Percentiles rank a stretch among this genome's conserved stretches.
Evolutionary conservation across 768 basidiomycete species (phyloP).

Genomic region (Boletellus sp.): DNA sequence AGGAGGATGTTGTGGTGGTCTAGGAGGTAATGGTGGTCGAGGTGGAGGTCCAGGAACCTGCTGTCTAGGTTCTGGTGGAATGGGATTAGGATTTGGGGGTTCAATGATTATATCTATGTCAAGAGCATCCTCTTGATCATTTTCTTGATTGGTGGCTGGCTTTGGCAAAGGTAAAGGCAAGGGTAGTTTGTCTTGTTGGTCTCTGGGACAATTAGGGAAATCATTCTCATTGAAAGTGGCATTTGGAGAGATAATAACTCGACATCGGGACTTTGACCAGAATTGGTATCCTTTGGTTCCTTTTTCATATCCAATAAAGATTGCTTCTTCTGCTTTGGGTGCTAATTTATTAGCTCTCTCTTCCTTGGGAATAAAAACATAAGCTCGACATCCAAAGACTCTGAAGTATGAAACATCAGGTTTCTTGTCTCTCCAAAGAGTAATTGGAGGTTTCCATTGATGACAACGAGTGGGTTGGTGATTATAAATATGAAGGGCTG

Average conservation of each 20-base stretch:
- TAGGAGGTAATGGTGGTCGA: too few species aligned
- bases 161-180: too few species aligned
- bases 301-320: neutral
- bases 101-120: too few species aligned
- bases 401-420: neutral
- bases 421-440: neutral
- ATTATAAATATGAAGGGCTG: neutral
- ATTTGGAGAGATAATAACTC: neutral
- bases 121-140: too few species aligned
- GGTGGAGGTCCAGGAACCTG: too few species aligned
- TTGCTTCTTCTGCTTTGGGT: neutral
- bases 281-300: neutral
- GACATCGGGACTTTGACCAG: neutral
- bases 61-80: too few species aligned
- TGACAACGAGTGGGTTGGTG: neutral
- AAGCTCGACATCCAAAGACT: neutral
- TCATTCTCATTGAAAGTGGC: neutral
- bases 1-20: too few species aligned
- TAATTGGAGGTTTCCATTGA: neutral
- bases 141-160: too few species aligned
- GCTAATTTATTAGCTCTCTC: neutral
- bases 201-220: neutral
- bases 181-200: neutral
- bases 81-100: too few species aligned
- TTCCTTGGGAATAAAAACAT: neutral